These are phyloP conservation scores for Barnettozyma sp. DNA, from an alignment of 805 yeast genomes.

Conservation along the genomic window DNA sequence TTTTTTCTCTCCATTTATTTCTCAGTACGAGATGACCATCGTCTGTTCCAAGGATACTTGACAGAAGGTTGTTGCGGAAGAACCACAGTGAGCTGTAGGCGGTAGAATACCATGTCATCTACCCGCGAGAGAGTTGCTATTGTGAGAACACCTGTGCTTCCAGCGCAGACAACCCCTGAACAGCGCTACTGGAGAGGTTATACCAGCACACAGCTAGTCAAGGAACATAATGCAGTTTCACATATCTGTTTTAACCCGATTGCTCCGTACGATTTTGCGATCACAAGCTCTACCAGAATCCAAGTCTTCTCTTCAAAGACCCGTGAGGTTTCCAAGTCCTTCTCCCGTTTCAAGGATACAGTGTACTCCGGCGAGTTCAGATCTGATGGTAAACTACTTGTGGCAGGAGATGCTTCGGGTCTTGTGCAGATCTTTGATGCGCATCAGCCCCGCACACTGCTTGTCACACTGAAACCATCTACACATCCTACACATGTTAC, in stretches of 20 bases:
- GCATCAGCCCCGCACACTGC: conserved; percentile 64
- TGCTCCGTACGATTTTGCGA: conserved; percentile 86
- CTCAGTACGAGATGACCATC: too few species aligned
- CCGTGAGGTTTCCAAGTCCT: conserved; percentile 81
- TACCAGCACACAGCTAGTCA: conserved; percentile 77
- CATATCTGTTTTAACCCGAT: conserved; percentile 84
- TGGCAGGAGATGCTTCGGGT: conserved; percentile 95
- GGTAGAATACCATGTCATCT: conserved; percentile 58
- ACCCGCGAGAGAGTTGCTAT: conserved; percentile 56
- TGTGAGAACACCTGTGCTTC: conserved; percentile 66
- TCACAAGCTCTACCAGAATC: conserved; percentile 84
- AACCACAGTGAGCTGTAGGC: background rate
- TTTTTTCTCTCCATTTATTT: too few species aligned
- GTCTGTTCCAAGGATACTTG: too few species aligned
- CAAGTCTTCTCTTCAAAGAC: conserved; percentile 94
- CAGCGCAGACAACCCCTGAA: conserved; percentile 84
- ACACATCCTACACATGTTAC: conserved; percentile 90
- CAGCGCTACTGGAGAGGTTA: conserved; percentile 92
- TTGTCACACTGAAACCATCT: conserved; percentile 78
- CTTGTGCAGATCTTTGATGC: conserved; percentile 87
- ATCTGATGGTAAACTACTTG: conserved; percentile 82
- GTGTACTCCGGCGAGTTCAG: conserved; percentile 91
- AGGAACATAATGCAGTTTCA: conserved; percentile 87
- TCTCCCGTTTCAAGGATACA: conserved; percentile 81
- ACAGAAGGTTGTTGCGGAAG: too few species aligned